These are phyloP conservation scores for Alternaria triticina DNA, from an alignment of 2,329 filamentous ascomycete genomes.

Conservation along the genomic window DNA sequence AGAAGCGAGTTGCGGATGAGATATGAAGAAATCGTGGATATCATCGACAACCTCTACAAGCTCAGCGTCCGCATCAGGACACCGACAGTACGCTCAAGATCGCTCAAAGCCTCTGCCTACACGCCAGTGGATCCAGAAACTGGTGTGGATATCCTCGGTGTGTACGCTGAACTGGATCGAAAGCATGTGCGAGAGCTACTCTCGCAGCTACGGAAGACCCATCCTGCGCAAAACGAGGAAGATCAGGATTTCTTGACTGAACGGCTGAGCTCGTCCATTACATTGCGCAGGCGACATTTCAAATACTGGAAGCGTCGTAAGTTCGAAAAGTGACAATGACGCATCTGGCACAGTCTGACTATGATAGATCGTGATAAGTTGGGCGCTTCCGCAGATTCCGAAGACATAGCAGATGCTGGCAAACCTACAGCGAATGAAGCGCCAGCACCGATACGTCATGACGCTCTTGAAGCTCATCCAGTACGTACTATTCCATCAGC, in stretches of 20 bases:
- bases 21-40: conserved; percentile 46
- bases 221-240: conserved; percentile 7
- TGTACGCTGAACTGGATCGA: conserved; percentile 40
- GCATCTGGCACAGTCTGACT: not conserved
- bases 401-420: conserved; percentile 16
- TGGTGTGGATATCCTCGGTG: conserved; percentile 40
- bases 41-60: conserved; percentile 48
- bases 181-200: conserved; percentile 41
- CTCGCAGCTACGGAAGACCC: conserved; percentile 23
- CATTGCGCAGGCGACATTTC: conserved; percentile 45
- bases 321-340: not conserved
- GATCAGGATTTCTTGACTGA: conserved; percentile 30
- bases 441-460: conserved; percentile 14
- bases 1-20: conserved; percentile 44
- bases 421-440: conserved; percentile 2
- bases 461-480: conserved; percentile 20
- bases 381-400: conserved; percentile 26
- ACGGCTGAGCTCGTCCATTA: conserved; percentile 40
- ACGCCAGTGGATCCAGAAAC: conserved; percentile 45
- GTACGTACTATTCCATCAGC: not conserved
- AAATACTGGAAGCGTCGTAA: conserved; percentile 46
- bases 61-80: conserved; percentile 46
- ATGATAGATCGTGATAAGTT: conserved; percentile 42
- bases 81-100: conserved; percentile 42
- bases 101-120: conserved; percentile 45